A percentile compares a stretch with the other conserved stretches of the same genome.
Conservation (phyloP, 768 basidiomycete species). For the Psilocybe sp. region DNA sequence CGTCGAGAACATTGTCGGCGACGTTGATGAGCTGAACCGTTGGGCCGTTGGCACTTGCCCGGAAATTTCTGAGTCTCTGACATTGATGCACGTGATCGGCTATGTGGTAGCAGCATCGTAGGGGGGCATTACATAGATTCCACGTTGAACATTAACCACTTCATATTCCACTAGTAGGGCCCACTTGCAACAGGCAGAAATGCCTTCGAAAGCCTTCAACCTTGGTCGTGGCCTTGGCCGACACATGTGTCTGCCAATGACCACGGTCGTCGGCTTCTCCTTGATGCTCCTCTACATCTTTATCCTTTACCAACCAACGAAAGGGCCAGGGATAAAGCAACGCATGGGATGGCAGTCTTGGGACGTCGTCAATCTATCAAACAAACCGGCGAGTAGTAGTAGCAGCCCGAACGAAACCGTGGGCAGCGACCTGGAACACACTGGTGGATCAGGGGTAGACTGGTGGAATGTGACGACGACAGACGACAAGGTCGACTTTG, state of each 20-base stretch:
- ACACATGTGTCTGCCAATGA: constrained; percentile 55
- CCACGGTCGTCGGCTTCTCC: constrained; percentile 63
- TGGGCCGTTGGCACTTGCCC: constrained; percentile 3
- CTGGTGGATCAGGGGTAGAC: constrained; percentile 35
- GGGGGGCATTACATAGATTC: background rate
- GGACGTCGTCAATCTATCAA: constrained; percentile 53
- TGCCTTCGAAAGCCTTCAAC: background rate
- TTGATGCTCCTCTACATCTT: constrained; percentile 74
- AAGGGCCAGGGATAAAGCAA: constrained; percentile 68
- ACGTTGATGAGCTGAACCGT: constrained; percentile 13
- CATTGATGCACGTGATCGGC: constrained; percentile 8
- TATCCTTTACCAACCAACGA: constrained; percentile 76
- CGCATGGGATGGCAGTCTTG: constrained; percentile 88
- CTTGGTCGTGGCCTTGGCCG: constrained; percentile 30
- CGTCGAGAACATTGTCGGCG: constrained; percentile 22
- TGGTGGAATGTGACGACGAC: constrained; percentile 66
- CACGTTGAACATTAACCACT: constrained; percentile 1
- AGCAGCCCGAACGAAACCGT: constrained; percentile 3
- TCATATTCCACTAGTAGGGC: background rate
- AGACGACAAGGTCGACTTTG: constrained; percentile 45
- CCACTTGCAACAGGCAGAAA: constrained; percentile 3
- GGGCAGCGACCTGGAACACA: constrained; percentile 9
- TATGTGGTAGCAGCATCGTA: background rate
- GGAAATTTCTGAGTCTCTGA: constrained; percentile 21
- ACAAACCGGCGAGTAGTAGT: constrained; percentile 1